Percentiles rank a stretch among this genome's conserved stretches.
Conservation (phyloP, 179 eudicot species). For the Pouteria campechiana region DNA sequence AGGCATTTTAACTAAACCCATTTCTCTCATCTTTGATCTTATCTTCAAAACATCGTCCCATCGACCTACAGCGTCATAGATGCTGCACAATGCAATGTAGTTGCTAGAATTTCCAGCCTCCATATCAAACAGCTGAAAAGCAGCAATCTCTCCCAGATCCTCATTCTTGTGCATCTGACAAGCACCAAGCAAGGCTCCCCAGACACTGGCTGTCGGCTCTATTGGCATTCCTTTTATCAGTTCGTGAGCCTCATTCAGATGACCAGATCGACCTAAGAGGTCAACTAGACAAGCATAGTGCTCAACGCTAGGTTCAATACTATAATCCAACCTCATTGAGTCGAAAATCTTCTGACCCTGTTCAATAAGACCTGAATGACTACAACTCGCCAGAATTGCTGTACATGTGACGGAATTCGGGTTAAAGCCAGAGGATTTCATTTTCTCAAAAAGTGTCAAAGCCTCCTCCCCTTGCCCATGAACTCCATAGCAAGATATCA, state of each 20-base stretch:
- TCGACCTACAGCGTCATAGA: slow-evolving; percentile 19
- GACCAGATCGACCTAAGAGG: slow-evolving; percentile 13
- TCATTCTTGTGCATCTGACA: slow-evolving; percentile 7
- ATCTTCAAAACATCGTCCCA: slow-evolving; percentile 8
- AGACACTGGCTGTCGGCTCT: slow-evolving; percentile 8
- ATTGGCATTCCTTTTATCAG: slow-evolving; percentile 4
- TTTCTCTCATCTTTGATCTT: slow-evolving; percentile 10
- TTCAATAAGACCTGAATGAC: slow-evolving; percentile 16
- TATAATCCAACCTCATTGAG: slow-evolving; percentile 3
- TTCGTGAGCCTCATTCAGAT: slow-evolving; percentile 7
- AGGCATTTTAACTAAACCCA: slow-evolving; percentile 15
- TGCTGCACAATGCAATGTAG: slow-evolving; percentile 13
- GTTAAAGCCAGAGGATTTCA: slow-evolving; percentile 7
- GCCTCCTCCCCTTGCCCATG: slow-evolving; percentile 13
- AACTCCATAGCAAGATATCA: slow-evolving; percentile 16
- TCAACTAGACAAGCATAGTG: slow-evolving; percentile 17
- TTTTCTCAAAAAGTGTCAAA: slow-evolving; percentile 6
- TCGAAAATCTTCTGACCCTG: slow-evolving; percentile 11
- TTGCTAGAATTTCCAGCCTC: slow-evolving; percentile 17
- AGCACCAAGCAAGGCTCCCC: slow-evolving; percentile 17
- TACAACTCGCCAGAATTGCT: slow-evolving; percentile 18
- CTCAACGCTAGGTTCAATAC: slow-evolving; percentile 11
- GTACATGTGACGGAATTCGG: slow-evolving; percentile 14
- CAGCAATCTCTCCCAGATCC: slow-evolving; percentile 12
- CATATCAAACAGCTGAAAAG: slow-evolving; percentile 9